Conservation (phyloP, 1,284 basidiomycete species). For the Trichosporon asahii region DNA sequence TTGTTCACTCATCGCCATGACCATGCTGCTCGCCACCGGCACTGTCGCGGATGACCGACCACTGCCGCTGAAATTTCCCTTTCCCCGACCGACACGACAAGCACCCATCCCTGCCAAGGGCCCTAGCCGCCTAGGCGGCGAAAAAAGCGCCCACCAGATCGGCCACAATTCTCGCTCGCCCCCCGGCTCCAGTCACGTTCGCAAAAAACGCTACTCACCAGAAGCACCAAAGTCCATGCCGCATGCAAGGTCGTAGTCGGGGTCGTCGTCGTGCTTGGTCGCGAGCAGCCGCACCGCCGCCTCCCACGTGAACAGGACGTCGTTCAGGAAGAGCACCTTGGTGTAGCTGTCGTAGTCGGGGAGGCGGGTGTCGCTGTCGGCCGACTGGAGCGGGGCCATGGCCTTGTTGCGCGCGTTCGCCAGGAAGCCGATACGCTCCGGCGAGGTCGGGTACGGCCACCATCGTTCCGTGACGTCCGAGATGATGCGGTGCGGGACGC, state of each 20-base stretch:
- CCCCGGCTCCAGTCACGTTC: no score
- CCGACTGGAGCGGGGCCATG: slow-evolving; percentile 51
- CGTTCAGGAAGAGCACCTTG: slow-evolving; percentile 58
- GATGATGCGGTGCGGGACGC: slow-evolving; percentile 50
- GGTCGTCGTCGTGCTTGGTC: slow-evolving; percentile 42
- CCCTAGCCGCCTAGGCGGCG: not conserved
- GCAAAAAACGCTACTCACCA: slow-evolving; percentile 42
- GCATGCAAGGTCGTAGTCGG: slow-evolving; percentile 59
- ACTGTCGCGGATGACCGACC: not conserved
- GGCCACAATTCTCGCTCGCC: no score
- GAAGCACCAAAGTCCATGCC: slow-evolving; percentile 57
- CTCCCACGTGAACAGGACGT: slow-evolving; percentile 57
- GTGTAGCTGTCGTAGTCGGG: slow-evolving; percentile 52
- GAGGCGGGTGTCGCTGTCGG: slow-evolving; percentile 30
- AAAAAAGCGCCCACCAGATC: not conserved
- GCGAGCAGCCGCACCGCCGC: slow-evolving; percentile 55
- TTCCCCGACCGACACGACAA: not conserved
- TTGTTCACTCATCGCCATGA: not conserved
- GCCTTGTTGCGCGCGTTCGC: slow-evolving; percentile 55
- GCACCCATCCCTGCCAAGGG: not conserved
- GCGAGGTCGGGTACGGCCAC: slow-evolving; percentile 49
- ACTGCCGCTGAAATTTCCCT: not conserved
- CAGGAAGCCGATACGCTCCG: slow-evolving; percentile 56
- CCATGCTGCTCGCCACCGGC: not conserved
- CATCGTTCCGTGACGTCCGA: slow-evolving; percentile 35